Base-by-base conservation (phyloP, 495 filamentous ascomycete species). In the Physcia stellaris region DNA sequence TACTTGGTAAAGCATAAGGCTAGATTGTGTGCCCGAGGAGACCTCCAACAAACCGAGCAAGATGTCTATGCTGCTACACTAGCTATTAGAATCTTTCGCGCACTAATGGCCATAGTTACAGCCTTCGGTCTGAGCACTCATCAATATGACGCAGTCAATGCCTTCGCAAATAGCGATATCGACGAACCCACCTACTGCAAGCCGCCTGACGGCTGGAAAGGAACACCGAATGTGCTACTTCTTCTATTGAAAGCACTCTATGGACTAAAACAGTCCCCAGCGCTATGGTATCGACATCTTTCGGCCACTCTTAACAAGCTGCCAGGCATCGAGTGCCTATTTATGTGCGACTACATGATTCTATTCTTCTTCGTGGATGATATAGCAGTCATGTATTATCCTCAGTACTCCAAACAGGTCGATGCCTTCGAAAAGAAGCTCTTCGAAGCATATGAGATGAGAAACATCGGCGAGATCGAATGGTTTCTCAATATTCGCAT, bases 1-100 rank as follows among this genome's bases (percentile, higher is more conserved):
- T 43, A 36, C 16, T 41, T 57, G 4, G 23, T 30, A n/a, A 57
- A 56, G 40, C 46, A 38, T 16, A 59, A 59, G 37, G 51, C 55
- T 22, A 6, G 55, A 11, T 31, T 59, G 6, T 52, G 41, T 26
- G 52, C 55, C 4, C 39, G 48, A 40, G 50, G 55, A 18, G 50
- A 59, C 39, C 39, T 54, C 9, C 39, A 57, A n/a, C n/a, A n/a
- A n/a, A n/a, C n/a, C n/a, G n/a, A n/a, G n/a, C n/a, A n/a, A n/a
- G n/a, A n/a, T n/a, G 32, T 15, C n/a, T n/a, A n/a, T 17, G 13
- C 13, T 3, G 32, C 32, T 19, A 35, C 17, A 3, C 23, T 55
- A 7, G 49, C 54, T 27, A 37, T 31, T 5, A 27, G 52, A 10
- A 50, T 43, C n/a, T 50, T 53, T 32, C 38, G 43, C 16, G 37